phyloP scores from a whole-genome alignment of 1,284 basidiomycete genomes.

The Cystobasidium sp. region DNA sequence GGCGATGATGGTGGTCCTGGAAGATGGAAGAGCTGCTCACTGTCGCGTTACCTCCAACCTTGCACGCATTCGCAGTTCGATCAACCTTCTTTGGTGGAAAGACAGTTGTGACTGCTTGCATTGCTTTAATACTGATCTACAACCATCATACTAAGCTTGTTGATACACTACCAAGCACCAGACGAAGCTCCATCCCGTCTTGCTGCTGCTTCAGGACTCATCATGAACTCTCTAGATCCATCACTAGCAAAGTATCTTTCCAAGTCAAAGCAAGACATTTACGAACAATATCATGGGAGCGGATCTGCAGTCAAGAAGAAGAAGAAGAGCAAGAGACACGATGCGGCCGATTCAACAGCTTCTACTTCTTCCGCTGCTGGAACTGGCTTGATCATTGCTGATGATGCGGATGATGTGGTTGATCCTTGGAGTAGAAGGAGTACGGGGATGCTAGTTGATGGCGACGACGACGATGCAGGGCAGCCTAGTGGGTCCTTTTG shows the following conservation, averaged over 20 bases:
- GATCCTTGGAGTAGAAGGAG: slow-evolving; percentile 7
- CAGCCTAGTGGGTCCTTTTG: slow-evolving; percentile 15
- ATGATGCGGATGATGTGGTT: slow-evolving; percentile 27
- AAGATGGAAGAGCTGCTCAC: no score
- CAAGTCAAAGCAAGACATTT: slow-evolving; percentile 40
- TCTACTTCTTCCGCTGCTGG: no score
- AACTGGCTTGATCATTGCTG: slow-evolving; percentile 21
- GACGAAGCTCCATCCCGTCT: slow-evolving; percentile 8
- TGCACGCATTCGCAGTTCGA: no score
- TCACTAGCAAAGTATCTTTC: slow-evolving; percentile 42
- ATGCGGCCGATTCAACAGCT: neutral
- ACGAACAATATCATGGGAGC: slow-evolving; percentile 37
- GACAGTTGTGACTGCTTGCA: no score
- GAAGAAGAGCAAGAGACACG: slow-evolving; percentile 37
- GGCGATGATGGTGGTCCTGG: no score
- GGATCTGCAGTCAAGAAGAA: slow-evolving; percentile 20
- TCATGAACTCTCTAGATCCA: slow-evolving; percentile 40
- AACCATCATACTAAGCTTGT: neutral
- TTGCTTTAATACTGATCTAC: neutral
- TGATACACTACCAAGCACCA: neutral
- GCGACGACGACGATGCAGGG: slow-evolving; percentile 30
- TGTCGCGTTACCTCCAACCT: no score
- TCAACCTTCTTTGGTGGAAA: no score
- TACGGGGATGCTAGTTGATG: slow-evolving; percentile 30
- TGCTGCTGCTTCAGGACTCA: neutral